Evolutionary conservation across 805 yeast genomes (phyloP), one percentile per base, ranked within the genome.

Genomic region (Starmerella vaccinii): DNA sequence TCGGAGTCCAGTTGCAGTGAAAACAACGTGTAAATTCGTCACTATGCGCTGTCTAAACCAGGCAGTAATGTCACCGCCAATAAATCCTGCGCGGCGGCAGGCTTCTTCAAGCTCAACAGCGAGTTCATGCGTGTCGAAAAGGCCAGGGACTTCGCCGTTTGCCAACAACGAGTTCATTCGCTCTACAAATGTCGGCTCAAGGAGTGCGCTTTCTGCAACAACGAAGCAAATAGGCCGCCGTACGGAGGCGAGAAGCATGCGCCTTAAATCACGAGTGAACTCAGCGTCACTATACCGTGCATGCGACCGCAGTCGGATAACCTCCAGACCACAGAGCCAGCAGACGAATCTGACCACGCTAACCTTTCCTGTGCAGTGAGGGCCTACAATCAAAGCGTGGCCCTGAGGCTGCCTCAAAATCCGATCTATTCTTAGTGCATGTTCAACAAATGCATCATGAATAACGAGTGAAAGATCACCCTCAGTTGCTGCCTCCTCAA

Each of bases 81-180:
- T 34, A 30, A 32, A 49, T 5, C 52, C 56, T 5, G 52, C 43
- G 6, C 53, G 37, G 13, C 47, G 18, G 15, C 51, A 42, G 5
- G 27, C 23, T 18, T 51, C 54, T 37, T 50, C 58, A 4, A 54
- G 46, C 37, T 49, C 53, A 10, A 46, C 35, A 3, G 15, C 21
- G 16, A 50, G 53, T 12, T 54, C 57, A 1, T 46, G 27, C 0
- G 80, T 88, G 50, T 77, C 84, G 63, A 86, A 90, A 13, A 90
- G 68, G 4, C 95, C 96, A 0, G 96, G 96, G 34, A 88, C 74
- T 60, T 90, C 97, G 0, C 95, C 84, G 65, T 90, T 90, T 0
- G 97, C 96, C 34, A 90, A 71, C n/a, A 90, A 68, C 0, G 95
- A 85, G 59, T 90, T 90, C 92, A 90, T 87, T 54, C 95, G 70